A percentile compares a stretch with the other conserved stretches of the same genome.
Conservation (phyloP, 192 early-diverging fungal species). For the Rhizophagus sp. region DNA sequence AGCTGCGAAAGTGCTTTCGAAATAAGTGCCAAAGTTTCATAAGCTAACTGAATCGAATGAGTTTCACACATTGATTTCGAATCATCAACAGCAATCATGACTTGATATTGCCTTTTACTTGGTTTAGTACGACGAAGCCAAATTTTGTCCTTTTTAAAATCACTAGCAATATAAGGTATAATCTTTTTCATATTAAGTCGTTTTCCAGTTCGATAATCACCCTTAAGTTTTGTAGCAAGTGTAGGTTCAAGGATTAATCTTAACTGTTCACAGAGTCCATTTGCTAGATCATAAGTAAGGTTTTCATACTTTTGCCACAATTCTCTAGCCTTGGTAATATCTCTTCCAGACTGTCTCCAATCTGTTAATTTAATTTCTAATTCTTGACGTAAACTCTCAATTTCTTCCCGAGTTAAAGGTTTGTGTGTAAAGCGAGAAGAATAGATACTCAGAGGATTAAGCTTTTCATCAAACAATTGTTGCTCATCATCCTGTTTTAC, state of each 20-base stretch:
- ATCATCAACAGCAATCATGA: constrained; percentile 97
- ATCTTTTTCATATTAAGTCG: constrained; percentile 99
- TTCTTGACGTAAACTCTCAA: constrained; percentile 76
- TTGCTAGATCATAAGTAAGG: constrained; percentile 88
- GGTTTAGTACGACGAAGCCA: constrained; percentile 98
- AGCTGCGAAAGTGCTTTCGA: constrained; percentile 91
- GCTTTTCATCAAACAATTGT: constrained; percentile 41
- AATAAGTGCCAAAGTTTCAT: constrained; percentile 91
- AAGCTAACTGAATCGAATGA: constrained; percentile 86
- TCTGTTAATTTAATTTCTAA: constrained; percentile 75
- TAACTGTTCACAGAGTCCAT: constrained; percentile 91
- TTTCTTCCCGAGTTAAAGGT: constrained; percentile 53
- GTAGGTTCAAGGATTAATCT: constrained; percentile 97
- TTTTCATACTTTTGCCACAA: constrained; percentile 91
- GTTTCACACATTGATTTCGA: constrained; percentile 96
- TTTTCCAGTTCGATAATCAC: constrained; percentile 98
- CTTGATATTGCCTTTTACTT: constrained; percentile 95
- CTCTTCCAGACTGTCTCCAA: constrained; percentile 71
- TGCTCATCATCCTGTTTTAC: constrained; percentile 33
- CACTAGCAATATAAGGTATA: constrained; percentile 97
- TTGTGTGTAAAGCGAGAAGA: constrained; percentile 39
- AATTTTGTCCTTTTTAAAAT: constrained; percentile 99
- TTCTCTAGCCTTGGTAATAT: constrained; percentile 62
- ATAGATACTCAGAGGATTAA: constrained; percentile 34
- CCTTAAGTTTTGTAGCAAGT: constrained; percentile 91